A percentile compares a stretch with the other conserved stretches of the same genome.
These are phyloP conservation scores for Saccharomycopsis sp. DNA, from an alignment of 805 yeast species.

Conservation along the genomic window DNA sequence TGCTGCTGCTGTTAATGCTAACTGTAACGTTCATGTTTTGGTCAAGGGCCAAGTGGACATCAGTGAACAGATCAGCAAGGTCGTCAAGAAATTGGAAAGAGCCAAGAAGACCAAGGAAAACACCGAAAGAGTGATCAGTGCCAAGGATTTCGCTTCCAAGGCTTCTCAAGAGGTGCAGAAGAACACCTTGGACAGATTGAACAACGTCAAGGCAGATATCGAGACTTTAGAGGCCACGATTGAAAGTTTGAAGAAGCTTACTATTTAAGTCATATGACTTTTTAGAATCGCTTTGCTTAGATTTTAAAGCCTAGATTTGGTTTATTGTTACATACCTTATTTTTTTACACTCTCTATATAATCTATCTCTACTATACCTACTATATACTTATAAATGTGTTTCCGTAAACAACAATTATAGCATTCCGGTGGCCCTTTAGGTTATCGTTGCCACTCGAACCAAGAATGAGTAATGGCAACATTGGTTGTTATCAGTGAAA, in stretches of 20 bases:
- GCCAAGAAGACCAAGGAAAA: conserved; percentile 59
- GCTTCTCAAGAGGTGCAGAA: conserved; percentile 80
- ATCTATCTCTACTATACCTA: too few species aligned
- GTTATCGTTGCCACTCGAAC: too few species aligned
- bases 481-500: too few species aligned
- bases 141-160: conserved; percentile 78
- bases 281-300: too few species aligned
- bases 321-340: too few species aligned
- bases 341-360: too few species aligned
- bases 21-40: conserved; percentile 77
- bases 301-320: too few species aligned
- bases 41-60: conserved; percentile 94
- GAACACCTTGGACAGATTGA: conserved; percentile 60
- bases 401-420: too few species aligned
- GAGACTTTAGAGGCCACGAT: conserved; percentile 86
- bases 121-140: conserved; percentile 39
- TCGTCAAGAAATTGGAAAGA: conserved; percentile 65
- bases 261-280: conserved; percentile 41
- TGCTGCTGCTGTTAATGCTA: conserved; percentile 71
- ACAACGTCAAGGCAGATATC: conserved; percentile 74
- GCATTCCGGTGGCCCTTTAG: too few species aligned
- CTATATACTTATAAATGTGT: too few species aligned
- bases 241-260: conserved; percentile 73
- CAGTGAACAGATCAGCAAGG: conserved; percentile 85
- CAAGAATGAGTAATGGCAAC: too few species aligned